Evolutionary conservation across 805 yeast species (phyloP), one percentile per base, ranked within the genome.

Genomic region (Torulaspora delbrueckii): DNA sequence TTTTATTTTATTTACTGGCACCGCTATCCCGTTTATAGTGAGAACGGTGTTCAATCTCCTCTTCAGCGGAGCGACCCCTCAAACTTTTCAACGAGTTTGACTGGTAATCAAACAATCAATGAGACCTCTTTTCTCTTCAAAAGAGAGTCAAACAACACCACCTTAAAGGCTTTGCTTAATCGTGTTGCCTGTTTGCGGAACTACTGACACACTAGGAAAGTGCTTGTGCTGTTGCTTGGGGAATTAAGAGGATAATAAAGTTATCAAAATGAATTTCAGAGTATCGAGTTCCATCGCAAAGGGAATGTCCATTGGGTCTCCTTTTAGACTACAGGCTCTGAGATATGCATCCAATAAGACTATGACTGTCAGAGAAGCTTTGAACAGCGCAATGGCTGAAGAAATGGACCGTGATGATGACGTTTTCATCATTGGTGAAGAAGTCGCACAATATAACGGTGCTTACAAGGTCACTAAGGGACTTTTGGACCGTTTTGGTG

Each of bases 391-490:
- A 25, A 76, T 93, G 70, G 96, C 96, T 47, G 99, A 93, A 74
- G 99, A 93, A 73, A 77, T 93, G 75, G 98, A 91, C 74, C 79
- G 91, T 58, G 97, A 93, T 67, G 93, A 88, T 56, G 84, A 79
- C 57, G 98, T 93, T 37, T 93, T 88, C 76, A 70, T 93, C 59
- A 86, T 93, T 79, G 99, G 99, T 71, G 99, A 93, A 75, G 99
- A 93, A 72, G 99, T 93, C 55, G 99, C 96, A 37, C 98, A 91
- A 71, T 93, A 93, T 74, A 90, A 93, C 67, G 99, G 99, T 75
- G 99, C 99, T 50, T 93, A 93, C 76, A 93, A 93, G 76, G 84
- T 93, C 54, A 85, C 98, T 54, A 83, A 95, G 66, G 99, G 99
- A 28, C 78, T 93, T 54, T 77, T 93, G 63, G 99, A 93, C 71